Percentiles rank a stretch among this genome's conserved stretches.
These are phyloP conservation scores for Aspergillus pseudoglaucus DNA, from an alignment of 2,329 filamentous ascomycete species.

Conservation along the genomic window DNA sequence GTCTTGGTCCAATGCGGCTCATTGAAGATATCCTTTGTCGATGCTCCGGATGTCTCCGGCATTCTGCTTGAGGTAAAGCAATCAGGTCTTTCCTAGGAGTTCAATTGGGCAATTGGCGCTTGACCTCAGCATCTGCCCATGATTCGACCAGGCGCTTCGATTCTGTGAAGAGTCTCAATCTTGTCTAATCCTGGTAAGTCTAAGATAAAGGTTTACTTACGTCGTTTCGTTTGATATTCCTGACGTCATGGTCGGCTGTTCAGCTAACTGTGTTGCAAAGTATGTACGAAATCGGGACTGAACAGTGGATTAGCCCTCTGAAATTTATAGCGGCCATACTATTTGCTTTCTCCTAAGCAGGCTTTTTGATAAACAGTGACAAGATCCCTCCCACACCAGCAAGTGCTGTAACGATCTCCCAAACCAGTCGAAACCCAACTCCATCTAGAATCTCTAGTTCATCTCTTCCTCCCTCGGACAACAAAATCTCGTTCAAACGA, in stretches of 20 bases:
- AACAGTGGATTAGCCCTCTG: background rate
- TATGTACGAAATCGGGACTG: no score
- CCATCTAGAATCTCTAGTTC: background rate
- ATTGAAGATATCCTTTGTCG: constrained; percentile 32
- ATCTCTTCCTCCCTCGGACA: background rate
- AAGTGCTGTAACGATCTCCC: background rate
- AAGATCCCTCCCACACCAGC: background rate
- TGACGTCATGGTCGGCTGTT: background rate
- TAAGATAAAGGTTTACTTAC: background rate
- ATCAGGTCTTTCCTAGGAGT: background rate
- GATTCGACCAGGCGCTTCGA: background rate
- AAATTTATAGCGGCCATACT: background rate
- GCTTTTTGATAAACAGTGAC: background rate
- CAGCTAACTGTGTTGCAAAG: no score
- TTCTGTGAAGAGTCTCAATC: background rate
- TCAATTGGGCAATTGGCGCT: background rate
- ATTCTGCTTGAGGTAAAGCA: background rate
- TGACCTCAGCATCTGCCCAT: background rate
- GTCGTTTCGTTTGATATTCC: background rate
- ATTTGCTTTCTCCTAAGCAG: background rate
- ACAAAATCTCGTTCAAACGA: background rate
- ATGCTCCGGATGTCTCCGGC: constrained; percentile 33
- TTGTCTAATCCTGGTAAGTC: background rate
- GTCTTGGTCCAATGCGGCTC: constrained; percentile 39
- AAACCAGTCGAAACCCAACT: background rate